These are phyloP conservation scores for Spiraea crenata DNA, from an alignment of 331 rosid species.

Conservation along the genomic window DNA sequence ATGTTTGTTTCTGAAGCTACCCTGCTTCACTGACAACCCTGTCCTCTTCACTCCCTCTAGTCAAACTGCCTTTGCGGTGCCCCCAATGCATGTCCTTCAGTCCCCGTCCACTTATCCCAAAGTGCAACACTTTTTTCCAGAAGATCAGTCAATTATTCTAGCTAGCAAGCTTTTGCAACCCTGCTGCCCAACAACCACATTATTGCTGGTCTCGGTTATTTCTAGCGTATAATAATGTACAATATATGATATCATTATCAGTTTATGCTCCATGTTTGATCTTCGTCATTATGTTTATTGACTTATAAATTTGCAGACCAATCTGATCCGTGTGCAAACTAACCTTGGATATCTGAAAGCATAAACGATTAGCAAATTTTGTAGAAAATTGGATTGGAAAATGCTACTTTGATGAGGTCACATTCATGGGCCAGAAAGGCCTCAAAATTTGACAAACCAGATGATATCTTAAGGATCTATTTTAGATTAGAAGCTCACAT, in stretches of 20 bases:
- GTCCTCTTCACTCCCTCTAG: conserved; percentile 20
- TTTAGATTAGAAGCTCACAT: conserved; percentile 26
- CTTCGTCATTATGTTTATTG: too few species aligned
- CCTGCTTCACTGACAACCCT: conserved; percentile 18
- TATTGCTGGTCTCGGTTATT: too few species aligned
- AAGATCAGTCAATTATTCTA: conserved; percentile 10
- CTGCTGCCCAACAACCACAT: conserved; percentile 6
- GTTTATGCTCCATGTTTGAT: too few species aligned
- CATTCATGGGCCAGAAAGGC: conserved; percentile 10
- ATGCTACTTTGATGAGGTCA: conserved; percentile 10
- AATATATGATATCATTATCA: too few species aligned
- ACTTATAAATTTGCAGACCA: too few species aligned
- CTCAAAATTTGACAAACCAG: conserved; percentile 9
- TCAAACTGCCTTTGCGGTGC: conserved; percentile 20
- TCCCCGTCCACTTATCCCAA: conserved; percentile 20
- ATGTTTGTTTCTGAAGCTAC: conserved; percentile 1
- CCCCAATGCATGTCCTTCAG: not conserved
- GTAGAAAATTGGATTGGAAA: too few species aligned
- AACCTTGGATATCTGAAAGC: too few species aligned
- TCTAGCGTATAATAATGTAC: too few species aligned
- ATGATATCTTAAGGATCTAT: not conserved
- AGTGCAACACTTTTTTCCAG: conserved; percentile 20
- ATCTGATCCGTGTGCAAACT: too few species aligned
- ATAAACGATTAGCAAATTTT: too few species aligned
- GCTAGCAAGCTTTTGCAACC: conserved; percentile 31